A percentile compares a stretch with the other conserved stretches of the same genome.
phyloP scores from a whole-genome alignment of 129 eudicot genomes.

The Apium graveolens region DNA sequence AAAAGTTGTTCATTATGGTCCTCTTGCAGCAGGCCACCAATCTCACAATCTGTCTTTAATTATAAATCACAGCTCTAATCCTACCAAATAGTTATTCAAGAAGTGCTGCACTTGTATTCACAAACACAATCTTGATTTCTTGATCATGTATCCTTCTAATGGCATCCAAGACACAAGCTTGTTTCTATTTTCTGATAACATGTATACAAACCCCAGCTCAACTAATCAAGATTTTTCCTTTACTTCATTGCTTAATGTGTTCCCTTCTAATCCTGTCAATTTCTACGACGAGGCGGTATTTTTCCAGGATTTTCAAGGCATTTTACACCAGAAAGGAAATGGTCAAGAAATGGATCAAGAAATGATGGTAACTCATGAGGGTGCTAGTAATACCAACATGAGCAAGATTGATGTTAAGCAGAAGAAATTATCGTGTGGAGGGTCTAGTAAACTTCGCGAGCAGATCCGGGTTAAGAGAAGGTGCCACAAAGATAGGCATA shows the following conservation, averaged over 20 bases:
- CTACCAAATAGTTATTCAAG: background rate
- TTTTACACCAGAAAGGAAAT: background rate
- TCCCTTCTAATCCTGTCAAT: conserved; percentile 16
- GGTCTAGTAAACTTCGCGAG: background rate
- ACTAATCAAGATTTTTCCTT: background rate
- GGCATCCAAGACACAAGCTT: conserved; percentile 23
- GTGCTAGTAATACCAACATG: background rate
- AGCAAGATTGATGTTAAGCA: background rate
- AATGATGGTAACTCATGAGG: background rate
- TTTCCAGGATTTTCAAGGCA: conserved; percentile 16
- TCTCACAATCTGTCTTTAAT: background rate
- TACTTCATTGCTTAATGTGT: conserved; percentile 15
- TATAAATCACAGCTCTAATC: conserved; percentile 24
- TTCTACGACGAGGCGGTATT: conserved; percentile 24
- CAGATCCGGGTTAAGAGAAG: conserved; percentile 21
- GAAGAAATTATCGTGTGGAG: background rate
- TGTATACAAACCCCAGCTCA: conserved; percentile 7
- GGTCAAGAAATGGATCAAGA: background rate
- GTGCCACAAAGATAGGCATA: conserved; percentile 60
- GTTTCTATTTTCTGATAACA: conserved; percentile 14
- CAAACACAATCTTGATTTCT: background rate
- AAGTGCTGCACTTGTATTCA: background rate
- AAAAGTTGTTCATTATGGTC: background rate
- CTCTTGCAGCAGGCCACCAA: background rate
- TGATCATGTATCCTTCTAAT: conserved; percentile 29